Conservation (phyloP, 1,284 basidiomycete species). For the Rhodotorula sp. region DNA sequence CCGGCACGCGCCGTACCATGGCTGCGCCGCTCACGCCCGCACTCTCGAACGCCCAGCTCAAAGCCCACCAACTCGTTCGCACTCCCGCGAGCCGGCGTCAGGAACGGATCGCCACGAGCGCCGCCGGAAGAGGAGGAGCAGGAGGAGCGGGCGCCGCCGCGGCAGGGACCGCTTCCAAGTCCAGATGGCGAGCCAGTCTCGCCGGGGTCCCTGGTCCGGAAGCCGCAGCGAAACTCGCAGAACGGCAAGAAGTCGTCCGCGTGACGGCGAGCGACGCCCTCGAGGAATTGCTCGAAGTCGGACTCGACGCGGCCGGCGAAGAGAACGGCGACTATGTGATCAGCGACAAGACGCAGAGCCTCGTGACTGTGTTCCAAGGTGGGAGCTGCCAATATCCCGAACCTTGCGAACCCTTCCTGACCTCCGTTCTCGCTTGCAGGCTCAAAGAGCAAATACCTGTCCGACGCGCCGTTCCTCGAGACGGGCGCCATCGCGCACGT, state of each 20-base stretch:
- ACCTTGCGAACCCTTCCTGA: not conserved
- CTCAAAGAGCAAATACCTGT: slow-evolving; percentile 5
- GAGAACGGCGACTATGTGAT: slow-evolving; percentile 1
- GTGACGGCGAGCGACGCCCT: slow-evolving; percentile 9
- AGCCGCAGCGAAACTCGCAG: not conserved
- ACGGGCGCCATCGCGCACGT: not conserved
- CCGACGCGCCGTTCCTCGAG: slow-evolving; percentile 4
- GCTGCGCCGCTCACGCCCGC: not conserved
- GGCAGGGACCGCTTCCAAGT: not conserved
- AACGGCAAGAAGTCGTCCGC: slow-evolving; percentile 6
- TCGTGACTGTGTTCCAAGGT: slow-evolving; percentile 5
- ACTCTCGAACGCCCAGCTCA: not conserved
- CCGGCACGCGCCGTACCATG: not conserved
- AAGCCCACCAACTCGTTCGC: not conserved
- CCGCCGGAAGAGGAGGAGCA: not conserved
- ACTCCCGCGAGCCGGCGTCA: not conserved
- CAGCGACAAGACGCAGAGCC: not conserved
- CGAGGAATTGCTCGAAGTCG: slow-evolving; percentile 17
- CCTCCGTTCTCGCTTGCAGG: not conserved
- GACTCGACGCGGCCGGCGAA: slow-evolving; percentile 9
- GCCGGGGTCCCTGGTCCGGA: not conserved
- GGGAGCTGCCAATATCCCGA: not conserved
- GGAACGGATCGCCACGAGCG: no score
- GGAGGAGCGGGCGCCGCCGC: no score
- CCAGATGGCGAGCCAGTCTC: not conserved